Evolutionary conservation across 441 rosid species (phyloP), one percentile per base, ranked within the genome.

Genomic region (Populus hybrid): DNA sequence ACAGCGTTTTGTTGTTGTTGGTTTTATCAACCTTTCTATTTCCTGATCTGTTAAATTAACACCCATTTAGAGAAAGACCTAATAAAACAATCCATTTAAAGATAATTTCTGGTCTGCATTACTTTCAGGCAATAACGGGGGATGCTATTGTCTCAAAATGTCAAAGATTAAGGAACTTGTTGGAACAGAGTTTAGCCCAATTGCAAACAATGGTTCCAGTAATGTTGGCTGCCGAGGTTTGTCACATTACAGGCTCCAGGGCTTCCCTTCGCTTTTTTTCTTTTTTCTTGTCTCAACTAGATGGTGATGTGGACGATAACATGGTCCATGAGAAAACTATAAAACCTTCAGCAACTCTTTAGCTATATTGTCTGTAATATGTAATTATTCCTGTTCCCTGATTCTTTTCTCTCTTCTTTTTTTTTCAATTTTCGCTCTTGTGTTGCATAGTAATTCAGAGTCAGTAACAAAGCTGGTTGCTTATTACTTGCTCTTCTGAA

Each of bases 191-290:
- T 83, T 87, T 94, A 75, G 78, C 71, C 73, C 83, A 87, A 71
- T 82, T 94, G 72, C 91, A 76, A 68, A 84, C 78, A 65, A 89
- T 90, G 91, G 95, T 92, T 74, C 97, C 93, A 1, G 85, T 88
- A 67, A 83, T 78, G 82, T 88, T 95, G 86, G 87, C 89, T 78
- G 83, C 79, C 45, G 80, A 90, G 96, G 98, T 92, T 81, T 83
- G 93, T 87, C 68, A 61, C 40, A 61, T 31, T 50, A 56, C 35
- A 16, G 45, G 7, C 28, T 71, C 45, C 53, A 65, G 7, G n/a
- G 56, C 21, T 64, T 59, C 26, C 24, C 9, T 75, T 31, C 38
- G 20, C 72, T 76, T 18, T 45, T 24, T 65, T 10, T 74, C 24
- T 2, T 61, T 36, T 69, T 66, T 21, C 20, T 29, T 24, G 29